Base-by-base conservation (phyloP, 495 filamentous ascomycete genomes). In the Sphaerosporella brunnea region DNA sequence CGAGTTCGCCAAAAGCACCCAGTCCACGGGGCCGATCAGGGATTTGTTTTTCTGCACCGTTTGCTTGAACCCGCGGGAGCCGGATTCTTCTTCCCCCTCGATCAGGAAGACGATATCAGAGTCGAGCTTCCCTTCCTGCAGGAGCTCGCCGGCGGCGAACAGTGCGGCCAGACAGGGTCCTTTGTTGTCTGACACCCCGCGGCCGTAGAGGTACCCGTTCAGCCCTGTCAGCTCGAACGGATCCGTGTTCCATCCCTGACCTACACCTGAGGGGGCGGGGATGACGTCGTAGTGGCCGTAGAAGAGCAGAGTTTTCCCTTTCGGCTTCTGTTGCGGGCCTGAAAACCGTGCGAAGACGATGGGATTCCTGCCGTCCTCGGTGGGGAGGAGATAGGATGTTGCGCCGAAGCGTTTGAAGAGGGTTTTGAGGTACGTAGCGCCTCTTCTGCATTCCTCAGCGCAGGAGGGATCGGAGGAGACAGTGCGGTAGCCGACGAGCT, bases 271-370 rank as follows among this genome's bases (percentile, higher is more conserved):
- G 47, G 92, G 83, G 0, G 92, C 90, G 16, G 82, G 73, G n/a
- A 97, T 86, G n/a, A 97, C 84, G 50, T 97, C 90, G 64, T 97
- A 97, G 54, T 97, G 90, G 2, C 92, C 92, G 61, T 97, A 97
- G 63, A 97, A 97, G 11, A 97, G 68, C 26, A 95, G 80, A 0
- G 81, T 86, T 65, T 87, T 93, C 19, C 84, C 73, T 21, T 70
- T 66, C 38, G 4, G 16, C 39, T 37, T 43, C 46, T 18, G 34
- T 0, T 64, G 57, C 16, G 19, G 21, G 4, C 23, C 43, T 41
- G 73, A 70, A 61, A 97, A 97, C 48, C 78, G 78, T 25, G 90
- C 88, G 60, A 79, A 80, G 0, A 97, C 84, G 19, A 96, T 75
- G 1, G 90, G 90, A 61, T 96, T 96, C 36, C 77, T 78, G 9